These are phyloP conservation scores for Arabidopsis lyrata DNA, from an alignment of 441 rosid genomes.

Conservation along the genomic window DNA sequence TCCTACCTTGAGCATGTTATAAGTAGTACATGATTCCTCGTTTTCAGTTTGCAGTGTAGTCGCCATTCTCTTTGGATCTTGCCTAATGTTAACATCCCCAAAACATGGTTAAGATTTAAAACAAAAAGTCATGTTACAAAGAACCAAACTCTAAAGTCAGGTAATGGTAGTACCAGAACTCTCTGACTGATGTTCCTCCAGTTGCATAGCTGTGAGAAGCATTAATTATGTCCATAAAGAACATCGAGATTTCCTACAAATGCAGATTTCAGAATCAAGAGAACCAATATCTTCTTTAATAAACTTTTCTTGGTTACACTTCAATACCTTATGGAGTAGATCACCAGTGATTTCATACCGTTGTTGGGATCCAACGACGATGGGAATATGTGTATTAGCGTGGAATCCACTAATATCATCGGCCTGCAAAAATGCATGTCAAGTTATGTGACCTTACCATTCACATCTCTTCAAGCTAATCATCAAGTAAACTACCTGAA, in stretches of 20 bases:
- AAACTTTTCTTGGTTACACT: constrained; percentile 2
- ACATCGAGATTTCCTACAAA: constrained; percentile 70
- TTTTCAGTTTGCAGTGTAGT: constrained; percentile 63
- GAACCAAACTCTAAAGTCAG: constrained; percentile 21
- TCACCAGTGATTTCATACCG: constrained; percentile 94
- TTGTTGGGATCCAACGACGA: constrained; percentile 88
- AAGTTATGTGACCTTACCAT: constrained; percentile 16
- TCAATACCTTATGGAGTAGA: constrained; percentile 76
- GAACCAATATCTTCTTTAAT: constrained; percentile 8
- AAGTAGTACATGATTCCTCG: constrained; percentile 95
- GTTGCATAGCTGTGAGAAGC: constrained; percentile 91
- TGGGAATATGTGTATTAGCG: constrained; percentile 87
- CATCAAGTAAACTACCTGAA: constrained; percentile 32
- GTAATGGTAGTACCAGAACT: constrained; percentile 74
- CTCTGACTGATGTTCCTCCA: constrained; percentile 82
- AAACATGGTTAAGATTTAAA: background rate
- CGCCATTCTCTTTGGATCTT: constrained; percentile 84
- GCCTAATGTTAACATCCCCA: constrained; percentile 52
- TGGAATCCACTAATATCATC: constrained; percentile 94
- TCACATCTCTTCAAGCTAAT: constrained; percentile 11
- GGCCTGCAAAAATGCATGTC: constrained; percentile 55
- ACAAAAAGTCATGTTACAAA: constrained; percentile 16
- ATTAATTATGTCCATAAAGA: constrained; percentile 89
- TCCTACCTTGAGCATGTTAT: constrained; percentile 90
- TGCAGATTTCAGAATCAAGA: constrained; percentile 29